Conservation (phyloP, 2,329 filamentous ascomycete genomes). For the Trichoderma sp. region DNA sequence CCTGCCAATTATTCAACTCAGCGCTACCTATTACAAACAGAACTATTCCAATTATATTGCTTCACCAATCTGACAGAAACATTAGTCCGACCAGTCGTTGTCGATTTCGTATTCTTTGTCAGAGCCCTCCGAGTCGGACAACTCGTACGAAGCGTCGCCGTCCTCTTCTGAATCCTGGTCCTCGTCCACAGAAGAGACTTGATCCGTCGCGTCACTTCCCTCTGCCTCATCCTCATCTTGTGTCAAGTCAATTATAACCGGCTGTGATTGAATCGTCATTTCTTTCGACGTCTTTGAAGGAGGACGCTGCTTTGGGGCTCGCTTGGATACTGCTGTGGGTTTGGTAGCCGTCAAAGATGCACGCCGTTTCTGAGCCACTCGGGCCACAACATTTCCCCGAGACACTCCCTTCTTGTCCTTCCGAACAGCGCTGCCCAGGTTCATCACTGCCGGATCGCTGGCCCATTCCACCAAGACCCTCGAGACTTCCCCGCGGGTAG, state of each 20-base stretch:
- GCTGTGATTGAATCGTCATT: neutral
- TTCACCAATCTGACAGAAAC: neutral
- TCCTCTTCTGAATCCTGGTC: neutral
- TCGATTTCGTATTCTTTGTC: slow-evolving; percentile 17
- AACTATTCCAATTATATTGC: neutral
- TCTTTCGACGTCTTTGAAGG: neutral
- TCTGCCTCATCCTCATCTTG: slow-evolving; percentile 7
- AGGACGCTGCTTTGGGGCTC: neutral
- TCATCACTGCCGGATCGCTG: neutral
- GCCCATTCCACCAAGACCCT: slow-evolving; percentile 25
- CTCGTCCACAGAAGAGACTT: slow-evolving; percentile 7
- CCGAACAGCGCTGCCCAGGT: neutral
- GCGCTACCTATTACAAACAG: neutral
- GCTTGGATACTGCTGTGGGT: neutral
- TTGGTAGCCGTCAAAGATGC: neutral
- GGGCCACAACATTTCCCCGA: neutral
- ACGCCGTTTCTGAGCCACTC: neutral
- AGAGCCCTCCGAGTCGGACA: slow-evolving; percentile 19
- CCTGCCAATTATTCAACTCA: neutral
- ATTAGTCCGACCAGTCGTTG: slow-evolving; percentile 19
- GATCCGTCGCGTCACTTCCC: neutral
- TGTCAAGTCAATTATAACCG: slow-evolving; percentile 20
- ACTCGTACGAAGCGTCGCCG: slow-evolving; percentile 17
- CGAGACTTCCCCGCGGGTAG: slow-evolving; percentile 16
- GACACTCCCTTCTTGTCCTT: neutral